Evolutionary conservation across 768 basidiomycete genomes (phyloP).

Genomic region (Candolleomyces aberdarensis): DNA sequence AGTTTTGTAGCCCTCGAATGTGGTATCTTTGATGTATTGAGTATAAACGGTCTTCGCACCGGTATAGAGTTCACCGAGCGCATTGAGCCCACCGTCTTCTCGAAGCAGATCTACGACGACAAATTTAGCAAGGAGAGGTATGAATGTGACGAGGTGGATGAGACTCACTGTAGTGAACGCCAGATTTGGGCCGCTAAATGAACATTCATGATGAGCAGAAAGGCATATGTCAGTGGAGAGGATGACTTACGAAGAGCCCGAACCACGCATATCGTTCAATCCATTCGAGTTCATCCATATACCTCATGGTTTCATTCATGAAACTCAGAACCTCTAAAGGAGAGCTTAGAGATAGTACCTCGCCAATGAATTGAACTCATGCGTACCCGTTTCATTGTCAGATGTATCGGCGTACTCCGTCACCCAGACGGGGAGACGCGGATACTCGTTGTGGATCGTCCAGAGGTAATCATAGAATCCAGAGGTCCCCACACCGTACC

Average conservation of each 20-base stretch:
- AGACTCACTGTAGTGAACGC: slow-evolving; percentile 39
- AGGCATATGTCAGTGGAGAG: not conserved
- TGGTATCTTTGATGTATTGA: slow-evolving; percentile 23
- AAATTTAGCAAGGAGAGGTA: slow-evolving; percentile 1
- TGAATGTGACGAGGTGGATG: not conserved
- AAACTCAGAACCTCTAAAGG: slow-evolving; percentile 45
- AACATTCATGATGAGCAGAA: not conserved
- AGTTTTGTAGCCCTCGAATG: slow-evolving; percentile 28
- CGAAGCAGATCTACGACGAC: slow-evolving; percentile 36
- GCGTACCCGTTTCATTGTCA: slow-evolving; percentile 37
- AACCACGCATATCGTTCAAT: slow-evolving; percentile 68
- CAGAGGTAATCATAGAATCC: slow-evolving; percentile 54
- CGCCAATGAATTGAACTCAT: not conserved
- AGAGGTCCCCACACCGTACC: slow-evolving; percentile 57
- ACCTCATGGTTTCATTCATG: slow-evolving; percentile 54
- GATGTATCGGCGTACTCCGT: slow-evolving; percentile 63
- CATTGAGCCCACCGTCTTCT: slow-evolving; percentile 42
- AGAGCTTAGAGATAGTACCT: not conserved
- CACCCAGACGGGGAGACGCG: slow-evolving; percentile 55
- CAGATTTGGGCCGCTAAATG: slow-evolving; percentile 37
- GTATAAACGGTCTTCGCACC: slow-evolving; percentile 45
- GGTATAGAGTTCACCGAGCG: slow-evolving; percentile 43
- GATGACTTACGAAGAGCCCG: slow-evolving; percentile 41
- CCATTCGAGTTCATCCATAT: slow-evolving; percentile 53
- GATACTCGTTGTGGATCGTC: slow-evolving; percentile 49